Evolutionary conservation across 1,284 basidiomycete genomes (phyloP).

Genomic region (Leccinum proliferum): DNA sequence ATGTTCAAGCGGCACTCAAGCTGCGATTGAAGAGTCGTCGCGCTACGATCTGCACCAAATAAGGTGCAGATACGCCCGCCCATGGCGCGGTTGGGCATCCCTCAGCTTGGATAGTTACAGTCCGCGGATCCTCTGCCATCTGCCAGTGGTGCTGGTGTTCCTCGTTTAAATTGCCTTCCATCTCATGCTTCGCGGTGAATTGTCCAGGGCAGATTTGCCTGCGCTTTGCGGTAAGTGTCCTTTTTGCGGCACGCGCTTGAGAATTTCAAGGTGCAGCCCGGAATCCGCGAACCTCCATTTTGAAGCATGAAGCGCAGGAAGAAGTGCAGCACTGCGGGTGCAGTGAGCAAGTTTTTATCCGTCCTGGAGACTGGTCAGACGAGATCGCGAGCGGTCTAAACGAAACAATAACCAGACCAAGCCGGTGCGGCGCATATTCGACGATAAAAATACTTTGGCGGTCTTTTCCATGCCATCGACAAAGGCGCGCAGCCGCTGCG

Average conservation of each 20-base stretch:
- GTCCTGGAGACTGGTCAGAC: slow-evolving; percentile 21
- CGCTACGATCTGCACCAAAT: too few species aligned
- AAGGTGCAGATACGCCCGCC: too few species aligned
- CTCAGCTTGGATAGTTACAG: too few species aligned
- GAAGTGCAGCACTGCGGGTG: slow-evolving; percentile 42
- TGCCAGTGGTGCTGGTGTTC: slow-evolving; percentile 1
- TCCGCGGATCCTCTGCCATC: slow-evolving; percentile 11
- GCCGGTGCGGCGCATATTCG: slow-evolving; percentile 42
- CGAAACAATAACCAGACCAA: slow-evolving; percentile 35
- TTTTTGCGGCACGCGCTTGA: slow-evolving; percentile 30
- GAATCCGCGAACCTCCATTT: slow-evolving; percentile 31
- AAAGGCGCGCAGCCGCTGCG: slow-evolving; percentile 31
- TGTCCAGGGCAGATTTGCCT: slow-evolving; percentile 35
- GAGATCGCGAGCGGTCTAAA: not conserved
- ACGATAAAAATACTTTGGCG: slow-evolving; percentile 46
- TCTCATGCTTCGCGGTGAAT: slow-evolving; percentile 27
- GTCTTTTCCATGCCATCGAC: slow-evolving; percentile 40
- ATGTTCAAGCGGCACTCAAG: too few species aligned
- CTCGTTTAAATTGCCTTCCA: slow-evolving; percentile 26
- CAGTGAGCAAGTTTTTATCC: slow-evolving; percentile 24
- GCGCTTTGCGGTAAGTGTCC: slow-evolving; percentile 38
- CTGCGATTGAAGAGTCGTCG: too few species aligned
- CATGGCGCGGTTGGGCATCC: too few species aligned
- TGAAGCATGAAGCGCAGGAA: slow-evolving; percentile 45
- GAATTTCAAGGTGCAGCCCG: slow-evolving; percentile 17